Evolutionary conservation across 2,329 filamentous ascomycete species (phyloP).

Genomic region (Pyrenophora graminea): DNA sequence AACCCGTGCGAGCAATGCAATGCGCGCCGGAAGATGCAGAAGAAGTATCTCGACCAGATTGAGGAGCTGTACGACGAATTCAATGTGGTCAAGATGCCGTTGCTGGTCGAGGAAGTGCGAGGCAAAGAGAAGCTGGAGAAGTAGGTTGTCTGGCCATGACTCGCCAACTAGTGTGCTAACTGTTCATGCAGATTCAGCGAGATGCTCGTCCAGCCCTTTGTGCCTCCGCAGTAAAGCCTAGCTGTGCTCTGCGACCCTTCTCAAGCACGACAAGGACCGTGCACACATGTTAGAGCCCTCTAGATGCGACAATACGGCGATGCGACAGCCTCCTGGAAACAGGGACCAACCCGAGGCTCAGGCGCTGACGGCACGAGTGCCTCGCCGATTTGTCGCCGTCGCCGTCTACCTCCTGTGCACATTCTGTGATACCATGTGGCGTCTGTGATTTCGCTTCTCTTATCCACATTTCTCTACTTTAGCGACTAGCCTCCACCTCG

Average conservation of each 20-base stretch:
- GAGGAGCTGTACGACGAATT: slow-evolving; percentile 99
- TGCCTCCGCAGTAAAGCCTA: slow-evolving; percentile 60
- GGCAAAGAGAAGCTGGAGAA: slow-evolving; percentile 92
- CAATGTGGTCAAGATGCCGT: slow-evolving; percentile 97
- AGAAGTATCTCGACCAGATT: slow-evolving; percentile 98
- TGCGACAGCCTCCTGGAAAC: slow-evolving; percentile 28
- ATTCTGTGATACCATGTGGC: slow-evolving; percentile 11
- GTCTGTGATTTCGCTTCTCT: slow-evolving; percentile 1
- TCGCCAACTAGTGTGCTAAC: slow-evolving; percentile 11
- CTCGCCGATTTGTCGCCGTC: slow-evolving; percentile 8
- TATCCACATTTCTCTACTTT: slow-evolving; percentile 12
- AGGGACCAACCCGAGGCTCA: slow-evolving; percentile 3
- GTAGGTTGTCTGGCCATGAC: slow-evolving; percentile 36
- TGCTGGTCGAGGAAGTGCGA: slow-evolving; percentile 92
- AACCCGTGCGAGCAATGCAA: slow-evolving; percentile 95
- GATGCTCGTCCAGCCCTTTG: slow-evolving; percentile 77
- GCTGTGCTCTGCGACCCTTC: background rate
- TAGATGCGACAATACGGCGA: too few species aligned
- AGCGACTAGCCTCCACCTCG: slow-evolving; percentile 12
- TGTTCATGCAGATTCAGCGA: slow-evolving; percentile 66
- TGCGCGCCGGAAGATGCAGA: slow-evolving; percentile 95
- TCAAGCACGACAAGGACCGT: background rate
- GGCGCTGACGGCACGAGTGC: background rate
- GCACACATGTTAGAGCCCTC: background rate
- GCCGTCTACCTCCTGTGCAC: slow-evolving; percentile 4